These are phyloP conservation scores for Zizania palustris DNA, from an alignment of 202 grass and related monocot genomes.

Conservation along the genomic window DNA sequence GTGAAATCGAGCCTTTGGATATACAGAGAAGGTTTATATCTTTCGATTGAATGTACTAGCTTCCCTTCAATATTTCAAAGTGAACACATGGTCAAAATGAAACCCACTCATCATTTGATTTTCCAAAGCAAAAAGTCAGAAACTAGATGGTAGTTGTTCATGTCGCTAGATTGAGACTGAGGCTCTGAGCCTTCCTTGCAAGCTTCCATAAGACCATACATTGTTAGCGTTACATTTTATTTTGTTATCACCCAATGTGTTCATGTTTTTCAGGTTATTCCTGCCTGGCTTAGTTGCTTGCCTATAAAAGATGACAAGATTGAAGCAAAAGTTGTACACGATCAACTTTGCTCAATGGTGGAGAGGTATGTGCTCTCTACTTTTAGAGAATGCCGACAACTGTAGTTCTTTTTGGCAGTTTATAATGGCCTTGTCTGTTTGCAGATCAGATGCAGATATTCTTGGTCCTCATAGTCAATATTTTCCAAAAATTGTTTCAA, in stretches of 20 bases:
- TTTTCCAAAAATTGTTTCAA: constrained; percentile 73
- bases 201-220: not conserved
- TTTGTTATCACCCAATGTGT: constrained; percentile 23
- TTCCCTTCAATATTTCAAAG: not conserved
- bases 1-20: not conserved
- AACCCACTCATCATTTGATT: not conserved
- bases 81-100: not conserved
- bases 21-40: not conserved
- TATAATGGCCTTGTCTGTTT: constrained; percentile 31
- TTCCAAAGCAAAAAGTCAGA: not conserved
- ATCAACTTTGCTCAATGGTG: constrained; percentile 93
- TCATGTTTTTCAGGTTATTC: constrained; percentile 63
- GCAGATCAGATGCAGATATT: constrained; percentile 76
- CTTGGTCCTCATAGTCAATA: constrained; percentile 78
- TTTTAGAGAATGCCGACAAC: constrained; percentile 5
- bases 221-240: not conserved
- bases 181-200: not conserved
- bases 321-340: constrained; percentile 97
- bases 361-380: constrained; percentile 62
- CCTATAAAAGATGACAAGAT: constrained; percentile 97
- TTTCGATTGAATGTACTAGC: not conserved
- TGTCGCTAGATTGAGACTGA: not conserved
- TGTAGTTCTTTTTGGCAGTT: constrained; percentile 1
- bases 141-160: not conserved
- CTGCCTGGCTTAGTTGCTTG: constrained; percentile 87